phyloP scores from a whole-genome alignment of 257 asterid genomes.

The Ilex aquifolium region DNA sequence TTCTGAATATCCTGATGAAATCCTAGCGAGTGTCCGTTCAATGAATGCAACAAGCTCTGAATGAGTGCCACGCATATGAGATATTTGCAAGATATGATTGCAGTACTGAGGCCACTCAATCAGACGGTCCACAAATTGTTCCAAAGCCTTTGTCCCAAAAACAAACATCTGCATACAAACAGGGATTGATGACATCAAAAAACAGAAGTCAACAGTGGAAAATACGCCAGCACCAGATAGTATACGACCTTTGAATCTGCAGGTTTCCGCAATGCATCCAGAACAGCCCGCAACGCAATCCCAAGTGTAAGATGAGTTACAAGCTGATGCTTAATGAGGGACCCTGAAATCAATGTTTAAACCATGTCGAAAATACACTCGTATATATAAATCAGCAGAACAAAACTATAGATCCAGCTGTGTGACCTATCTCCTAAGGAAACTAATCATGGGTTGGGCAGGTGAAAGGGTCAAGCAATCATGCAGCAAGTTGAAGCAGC shows the following conservation, averaged over 20 bases:
- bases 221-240: slow-evolving; percentile 1
- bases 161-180: slow-evolving; percentile 69
- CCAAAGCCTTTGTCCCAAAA: slow-evolving; percentile 88
- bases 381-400: too few species aligned
- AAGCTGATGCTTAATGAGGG: slow-evolving; percentile 88
- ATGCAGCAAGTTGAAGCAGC: too few species aligned
- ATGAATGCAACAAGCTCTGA: slow-evolving; percentile 61
- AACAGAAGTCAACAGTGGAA: slow-evolving; percentile 10
- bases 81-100: slow-evolving; percentile 89
- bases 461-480: too few species aligned
- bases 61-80: slow-evolving; percentile 79
- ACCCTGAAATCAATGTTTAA: slow-evolving; percentile 43
- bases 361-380: too few species aligned
- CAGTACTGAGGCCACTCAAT: slow-evolving; percentile 98
- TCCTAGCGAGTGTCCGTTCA: slow-evolving; percentile 65
- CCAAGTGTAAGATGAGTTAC: slow-evolving; percentile 90
- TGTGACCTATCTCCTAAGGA: too few species aligned
- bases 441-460: too few species aligned
- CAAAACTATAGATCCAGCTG: too few species aligned
- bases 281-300: slow-evolving; percentile 86
- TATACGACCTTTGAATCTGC: slow-evolving; percentile 72
- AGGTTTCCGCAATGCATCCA: slow-evolving; percentile 94
- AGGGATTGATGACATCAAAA: slow-evolving; percentile 11
- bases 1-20: slow-evolving; percentile 66
- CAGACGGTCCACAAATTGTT: slow-evolving; percentile 90